Conservation (phyloP, 2,329 filamentous ascomycete genomes). For the Nothopassalora personata region DNA sequence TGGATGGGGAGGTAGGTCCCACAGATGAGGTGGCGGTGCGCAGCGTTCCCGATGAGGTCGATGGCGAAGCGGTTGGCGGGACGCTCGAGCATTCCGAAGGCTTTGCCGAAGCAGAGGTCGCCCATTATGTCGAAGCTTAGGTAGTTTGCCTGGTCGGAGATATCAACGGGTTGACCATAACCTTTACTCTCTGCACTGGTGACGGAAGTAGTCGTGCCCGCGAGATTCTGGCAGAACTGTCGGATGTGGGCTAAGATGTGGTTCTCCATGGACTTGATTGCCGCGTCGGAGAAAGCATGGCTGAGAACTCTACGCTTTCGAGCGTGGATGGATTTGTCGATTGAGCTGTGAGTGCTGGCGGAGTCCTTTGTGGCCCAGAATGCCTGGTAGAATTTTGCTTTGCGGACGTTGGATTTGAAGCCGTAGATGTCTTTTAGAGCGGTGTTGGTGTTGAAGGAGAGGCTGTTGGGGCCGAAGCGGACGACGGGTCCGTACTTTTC, state of each 20-base stretch:
- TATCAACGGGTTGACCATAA: conserved; percentile 42
- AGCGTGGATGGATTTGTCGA: conserved; percentile 43
- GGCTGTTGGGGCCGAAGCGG: conserved; percentile 71
- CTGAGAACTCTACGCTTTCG: conserved; percentile 43
- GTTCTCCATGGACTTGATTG: conserved; percentile 44
- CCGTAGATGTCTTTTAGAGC: conserved; percentile 55
- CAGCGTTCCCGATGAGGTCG: conserved; percentile 20
- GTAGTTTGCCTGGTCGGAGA: conserved; percentile 40
- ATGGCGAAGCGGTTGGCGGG: conserved; percentile 32
- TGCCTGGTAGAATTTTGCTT: conserved; percentile 45
- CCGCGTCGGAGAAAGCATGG: conserved; percentile 44
- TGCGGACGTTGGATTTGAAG: conserved; percentile 44
- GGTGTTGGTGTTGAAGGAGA: conserved; percentile 69
- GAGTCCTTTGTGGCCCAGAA: conserved; percentile 41
- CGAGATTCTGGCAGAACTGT: conserved; percentile 34
- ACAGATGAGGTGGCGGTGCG: conserved; percentile 31
- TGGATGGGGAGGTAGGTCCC: conserved; percentile 41
- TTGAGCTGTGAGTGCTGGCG: conserved; percentile 41
- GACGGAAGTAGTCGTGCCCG: conserved; percentile 10
- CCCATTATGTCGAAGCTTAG: conserved; percentile 37
- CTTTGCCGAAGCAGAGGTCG: conserved; percentile 31
- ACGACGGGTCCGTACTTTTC: conserved; percentile 64
- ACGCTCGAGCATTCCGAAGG: conserved; percentile 41
- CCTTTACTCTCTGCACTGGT: conserved; percentile 22
- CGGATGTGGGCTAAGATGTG: conserved; percentile 42